A percentile compares a stretch with the other conserved stretches of the same genome.
These are phyloP conservation scores for Chenopodium album DNA, from an alignment of 148 eudicot species.

Conservation along the genomic window DNA sequence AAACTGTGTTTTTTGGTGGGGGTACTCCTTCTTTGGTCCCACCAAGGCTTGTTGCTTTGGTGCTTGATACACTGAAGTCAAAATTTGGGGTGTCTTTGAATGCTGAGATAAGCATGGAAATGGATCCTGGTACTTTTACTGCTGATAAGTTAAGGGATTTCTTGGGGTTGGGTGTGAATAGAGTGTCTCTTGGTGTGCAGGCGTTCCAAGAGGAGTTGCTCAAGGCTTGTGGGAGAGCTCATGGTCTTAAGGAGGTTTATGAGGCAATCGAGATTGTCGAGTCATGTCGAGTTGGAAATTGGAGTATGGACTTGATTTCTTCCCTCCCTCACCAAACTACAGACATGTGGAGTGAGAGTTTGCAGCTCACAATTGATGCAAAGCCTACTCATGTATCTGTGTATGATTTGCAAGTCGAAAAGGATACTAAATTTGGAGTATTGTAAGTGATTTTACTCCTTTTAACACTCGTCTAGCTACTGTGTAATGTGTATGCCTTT, in stretches of 20 bases:
- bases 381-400: slow-evolving; percentile 82
- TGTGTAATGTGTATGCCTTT: neutral
- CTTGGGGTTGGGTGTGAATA: slow-evolving; percentile 72
- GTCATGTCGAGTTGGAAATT: slow-evolving; percentile 67
- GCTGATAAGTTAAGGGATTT: slow-evolving; percentile 51
- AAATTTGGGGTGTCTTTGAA: slow-evolving; percentile 58
- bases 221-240: slow-evolving; percentile 92
- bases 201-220: slow-evolving; percentile 90
- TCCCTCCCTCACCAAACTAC: slow-evolving; percentile 89
- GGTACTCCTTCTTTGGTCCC: slow-evolving; percentile 97
- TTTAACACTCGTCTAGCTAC: neutral
- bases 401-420: slow-evolving; percentile 91
- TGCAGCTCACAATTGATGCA: slow-evolving; percentile 61
- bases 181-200: slow-evolving; percentile 94
- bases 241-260: slow-evolving; percentile 63
- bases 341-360: slow-evolving; percentile 89
- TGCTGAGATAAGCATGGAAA: slow-evolving; percentile 89
- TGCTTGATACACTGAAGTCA: slow-evolving; percentile 49
- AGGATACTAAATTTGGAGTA: slow-evolving; percentile 77
- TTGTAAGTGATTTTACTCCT: slow-evolving; percentile 51
- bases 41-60: slow-evolving; percentile 57
- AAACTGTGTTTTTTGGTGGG: slow-evolving; percentile 91
- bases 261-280: slow-evolving; percentile 76
- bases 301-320: slow-evolving; percentile 95
- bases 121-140: slow-evolving; percentile 96